Evolutionary conservation across 2,329 filamentous ascomycete genomes (phyloP), one percentile per base, ranked within the genome.

Genomic region (Thermothelomyces thermophilus): DNA sequence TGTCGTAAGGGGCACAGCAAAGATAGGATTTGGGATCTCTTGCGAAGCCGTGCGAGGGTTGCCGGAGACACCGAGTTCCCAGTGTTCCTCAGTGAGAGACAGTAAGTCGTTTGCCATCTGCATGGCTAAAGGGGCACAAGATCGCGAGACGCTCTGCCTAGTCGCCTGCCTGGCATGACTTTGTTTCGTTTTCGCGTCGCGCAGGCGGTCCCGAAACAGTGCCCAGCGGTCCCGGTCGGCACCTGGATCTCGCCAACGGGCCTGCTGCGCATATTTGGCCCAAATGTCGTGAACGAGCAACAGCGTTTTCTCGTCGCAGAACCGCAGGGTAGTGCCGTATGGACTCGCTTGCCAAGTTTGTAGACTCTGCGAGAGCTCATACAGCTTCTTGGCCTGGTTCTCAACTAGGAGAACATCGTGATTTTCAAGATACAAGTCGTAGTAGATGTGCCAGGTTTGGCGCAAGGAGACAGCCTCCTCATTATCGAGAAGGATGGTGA

Each of bases 371-470:
- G 73, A 70, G 1, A 70, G 42, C 0, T 50, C 54, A 2, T 68
- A 34, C 0, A 83, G 64, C 56, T 73, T 74, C 17, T 65, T 59
- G 0, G 70, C 64, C 48, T 81, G 77, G 1, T 50, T 19, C 1
- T 61, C 48, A 2, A 82, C 60, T 3, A 70, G 19, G 1, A 59
- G 22, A 0, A 70, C 56, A 2, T 71, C 65, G 2, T 61, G 39
- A 0, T 65, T 53, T 41, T 71, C 67, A 5, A 83, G 53, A 33
- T 68, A 70, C 3, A 76, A 57, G 55, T 81, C 69, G 60, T 80
- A 80, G 63, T 78, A 83, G 31, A 77, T 63, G 50, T 76, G 70
- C 77, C 77, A 82, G 3, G 75, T 62, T 7, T 57, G 46, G 2
- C 68, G 61, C 44, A 11, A 58, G 51, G 22, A 61, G 35, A 19